A percentile compares a stretch with the other conserved stretches of the same genome.
Conservation (phyloP, 441 rosid species). For the Populus hybrid region DNA sequence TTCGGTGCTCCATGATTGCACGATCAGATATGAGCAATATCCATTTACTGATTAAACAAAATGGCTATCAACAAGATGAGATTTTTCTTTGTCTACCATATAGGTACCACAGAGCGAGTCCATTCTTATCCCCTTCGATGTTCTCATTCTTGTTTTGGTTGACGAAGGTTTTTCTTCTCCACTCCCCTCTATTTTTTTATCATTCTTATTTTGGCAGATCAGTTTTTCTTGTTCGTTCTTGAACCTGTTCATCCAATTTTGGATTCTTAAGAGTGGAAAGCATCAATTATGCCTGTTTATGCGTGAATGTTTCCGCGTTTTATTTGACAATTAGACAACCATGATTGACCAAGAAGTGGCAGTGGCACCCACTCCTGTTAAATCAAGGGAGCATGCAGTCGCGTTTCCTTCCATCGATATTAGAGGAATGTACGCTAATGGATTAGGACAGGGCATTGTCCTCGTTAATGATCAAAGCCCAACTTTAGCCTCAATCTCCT, state of each 20-base stretch:
- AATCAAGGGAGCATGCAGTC: not conserved
- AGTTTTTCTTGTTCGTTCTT: not conserved
- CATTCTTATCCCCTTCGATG: not conserved
- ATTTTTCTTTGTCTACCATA: not conserved
- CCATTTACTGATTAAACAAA: constrained; percentile 33
- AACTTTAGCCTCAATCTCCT: too few species aligned
- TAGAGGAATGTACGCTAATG: too few species aligned
- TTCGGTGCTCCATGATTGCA: constrained; percentile 44
- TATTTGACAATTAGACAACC: not conserved
- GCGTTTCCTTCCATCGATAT: not conserved
- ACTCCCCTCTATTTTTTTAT: not conserved
- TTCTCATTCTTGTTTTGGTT: not conserved
- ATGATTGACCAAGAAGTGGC: not conserved
- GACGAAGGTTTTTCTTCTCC: not conserved
- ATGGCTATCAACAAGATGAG: not conserved
- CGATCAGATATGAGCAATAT: constrained; percentile 61
- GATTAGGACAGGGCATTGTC: too few species aligned
- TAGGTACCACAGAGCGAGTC: not conserved
- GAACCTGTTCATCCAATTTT: not conserved
- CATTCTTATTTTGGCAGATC: not conserved
- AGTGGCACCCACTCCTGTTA: not conserved
- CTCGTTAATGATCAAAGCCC: too few species aligned
- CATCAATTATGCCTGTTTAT: not conserved
- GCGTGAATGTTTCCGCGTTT: not conserved
- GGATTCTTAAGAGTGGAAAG: not conserved